Conservation (phyloP, 2,329 filamentous ascomycete genomes). For the Sarocladium oryzae region DNA sequence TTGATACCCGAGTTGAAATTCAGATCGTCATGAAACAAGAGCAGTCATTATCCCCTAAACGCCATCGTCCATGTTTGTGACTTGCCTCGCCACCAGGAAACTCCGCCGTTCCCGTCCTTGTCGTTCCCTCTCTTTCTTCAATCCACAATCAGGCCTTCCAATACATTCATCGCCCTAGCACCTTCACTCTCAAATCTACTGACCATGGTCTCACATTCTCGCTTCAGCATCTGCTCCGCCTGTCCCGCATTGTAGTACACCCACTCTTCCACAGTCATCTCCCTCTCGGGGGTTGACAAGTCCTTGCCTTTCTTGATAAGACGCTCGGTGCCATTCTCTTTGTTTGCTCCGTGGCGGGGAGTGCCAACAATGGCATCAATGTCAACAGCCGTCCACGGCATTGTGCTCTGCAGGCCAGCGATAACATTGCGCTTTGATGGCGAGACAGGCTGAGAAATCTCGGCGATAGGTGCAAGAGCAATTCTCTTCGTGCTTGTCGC, state of each 20-base stretch:
- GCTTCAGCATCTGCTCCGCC: conserved; percentile 72
- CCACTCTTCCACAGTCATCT: conserved; percentile 94
- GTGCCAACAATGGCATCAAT: conserved; percentile 63
- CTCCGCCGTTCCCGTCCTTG: background rate
- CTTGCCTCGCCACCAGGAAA: background rate
- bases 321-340: conserved; percentile 45
- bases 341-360: conserved; percentile 30
- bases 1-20: background rate
- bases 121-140: background rate
- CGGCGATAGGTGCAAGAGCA: conserved; percentile 37
- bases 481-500: conserved; percentile 36
- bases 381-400: conserved; percentile 68
- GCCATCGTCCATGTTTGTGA: background rate
- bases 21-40: background rate
- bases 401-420: conserved; percentile 47
- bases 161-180: conserved; percentile 63
- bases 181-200: conserved; percentile 79
- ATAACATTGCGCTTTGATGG: conserved; percentile 57
- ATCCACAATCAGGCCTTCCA: conserved; percentile 65
- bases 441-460: conserved; percentile 45
- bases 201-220: conserved; percentile 79
- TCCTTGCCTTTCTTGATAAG: conserved; percentile 50
- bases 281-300: conserved; percentile 70
- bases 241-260: conserved; percentile 72
- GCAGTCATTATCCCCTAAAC: too few relatives aligned